Percentiles rank a stretch among this genome's conserved stretches.
Conservation (phyloP, 352 stramenopile species). For the Globisporangium emineosum region DNA sequence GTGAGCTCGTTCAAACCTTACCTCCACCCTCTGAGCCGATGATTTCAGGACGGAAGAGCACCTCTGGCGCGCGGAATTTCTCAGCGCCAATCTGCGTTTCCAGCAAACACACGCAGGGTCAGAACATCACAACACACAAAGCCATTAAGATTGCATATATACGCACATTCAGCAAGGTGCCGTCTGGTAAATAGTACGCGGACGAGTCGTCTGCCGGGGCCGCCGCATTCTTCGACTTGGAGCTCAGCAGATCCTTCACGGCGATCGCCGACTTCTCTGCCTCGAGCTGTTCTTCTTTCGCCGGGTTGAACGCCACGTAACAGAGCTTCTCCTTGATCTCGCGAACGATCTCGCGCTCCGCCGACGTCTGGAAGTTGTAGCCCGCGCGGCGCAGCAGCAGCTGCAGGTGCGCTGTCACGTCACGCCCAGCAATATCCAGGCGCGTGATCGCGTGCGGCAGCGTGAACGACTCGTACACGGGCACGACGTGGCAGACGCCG, state of each 20-base stretch:
- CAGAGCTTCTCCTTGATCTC: slow-evolving; percentile 90
- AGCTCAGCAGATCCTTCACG: slow-evolving; percentile 48
- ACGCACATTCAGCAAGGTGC: slow-evolving; percentile 78
- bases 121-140: slow-evolving; percentile 3
- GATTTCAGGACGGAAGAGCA: slow-evolving; percentile 81
- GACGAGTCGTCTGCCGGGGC: slow-evolving; percentile 46
- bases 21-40: slow-evolving; percentile 71
- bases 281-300: slow-evolving; percentile 80
- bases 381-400: slow-evolving; percentile 68
- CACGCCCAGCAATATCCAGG: slow-evolving; percentile 80
- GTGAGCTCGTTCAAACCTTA: background rate
- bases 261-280: slow-evolving; percentile 54
- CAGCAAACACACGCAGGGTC: background rate
- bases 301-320: slow-evolving; percentile 82
- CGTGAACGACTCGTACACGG: slow-evolving; percentile 83
- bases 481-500: slow-evolving; percentile 84
- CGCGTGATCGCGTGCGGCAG: slow-evolving; percentile 77
- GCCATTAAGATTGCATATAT: background rate
- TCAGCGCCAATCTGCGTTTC: slow-evolving; percentile 60
- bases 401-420: slow-evolving; percentile 82
- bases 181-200: slow-evolving; percentile 80
- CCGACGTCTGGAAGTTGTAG: slow-evolving; percentile 88
- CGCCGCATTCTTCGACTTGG: slow-evolving; percentile 40
- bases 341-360: slow-evolving; percentile 83
- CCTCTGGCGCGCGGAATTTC: slow-evolving; percentile 77